Base-by-base conservation (phyloP, 225 moss, liverwort and hornwort genomes). In the Asterella californica region DNA sequence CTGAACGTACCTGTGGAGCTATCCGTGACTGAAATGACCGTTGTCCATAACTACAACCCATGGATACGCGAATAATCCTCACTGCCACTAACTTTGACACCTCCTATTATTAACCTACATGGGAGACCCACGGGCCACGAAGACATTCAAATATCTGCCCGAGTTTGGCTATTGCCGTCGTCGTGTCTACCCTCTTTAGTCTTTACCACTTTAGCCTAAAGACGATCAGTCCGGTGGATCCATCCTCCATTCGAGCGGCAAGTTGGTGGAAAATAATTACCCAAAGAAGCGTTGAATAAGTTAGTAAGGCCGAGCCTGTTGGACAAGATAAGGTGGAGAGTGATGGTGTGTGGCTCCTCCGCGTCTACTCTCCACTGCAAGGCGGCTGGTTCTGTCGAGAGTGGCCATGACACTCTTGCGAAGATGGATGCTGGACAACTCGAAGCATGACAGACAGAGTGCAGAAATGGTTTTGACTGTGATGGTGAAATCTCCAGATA, bases 241-340 rank as follows among this genome's bases (percentile, higher is more conserved):
- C 65, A 30, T 65, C 24, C 14, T 11, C 30, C 29, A 0, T 8
- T 65, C 64, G 15, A 14, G 34, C 29, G 33, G 15, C 11, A 19
- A 22, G 36, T 69, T 38, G 6, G 68, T 24, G 24, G 34, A 22
- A 24, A 3, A 25, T 70, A 42, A 0, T 70, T 70, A 45, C 45
- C 24, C 70, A 7, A 3, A 42, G 42, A 42, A 42, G 42, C 42
- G 42, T 42, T 42, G 42, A 42, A 42, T 36, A 17, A 18, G 68
- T 38, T 68, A 21, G 2, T 38, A 17, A 68, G 14, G 36, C 36
- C 37, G 69, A 72, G 45, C 49, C 9, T 19, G 6, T 32, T 50
- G 32, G 30, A 54, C 53, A 74, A 74, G 74, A 74, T 74, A 74
- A 74, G 74, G 69, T 38, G 42, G 69, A 38, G 49, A 9, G 32